Percentiles rank a stretch among this genome's conserved stretches.
phyloP scores from a whole-genome alignment of 2,329 filamentous ascomycete species.

The Pseudogymnoascus sp. region DNA sequence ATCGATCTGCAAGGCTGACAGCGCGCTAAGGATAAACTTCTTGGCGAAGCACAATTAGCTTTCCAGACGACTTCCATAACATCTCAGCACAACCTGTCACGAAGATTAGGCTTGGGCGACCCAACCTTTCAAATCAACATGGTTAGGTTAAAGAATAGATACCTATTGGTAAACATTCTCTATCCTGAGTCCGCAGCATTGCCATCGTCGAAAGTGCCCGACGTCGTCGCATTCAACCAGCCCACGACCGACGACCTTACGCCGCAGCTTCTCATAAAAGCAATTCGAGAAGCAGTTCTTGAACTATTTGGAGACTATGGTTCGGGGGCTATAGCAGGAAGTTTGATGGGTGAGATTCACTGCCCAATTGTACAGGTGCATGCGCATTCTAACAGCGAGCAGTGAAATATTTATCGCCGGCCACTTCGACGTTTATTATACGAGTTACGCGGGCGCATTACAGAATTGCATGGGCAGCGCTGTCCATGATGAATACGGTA shows the following conservation, averaged over 20 bases:
- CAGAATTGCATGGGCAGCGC: slow-evolving; percentile 79
- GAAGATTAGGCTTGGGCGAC: background rate
- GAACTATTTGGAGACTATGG: slow-evolving; percentile 86
- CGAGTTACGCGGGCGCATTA: slow-evolving; percentile 76
- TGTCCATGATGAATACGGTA: slow-evolving; percentile 70
- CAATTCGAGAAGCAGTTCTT: slow-evolving; percentile 62
- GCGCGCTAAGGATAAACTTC: slow-evolving; percentile 7
- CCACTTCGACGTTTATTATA: slow-evolving; percentile 92
- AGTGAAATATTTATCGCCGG: slow-evolving; percentile 89
- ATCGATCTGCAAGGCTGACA: slow-evolving; percentile 6
- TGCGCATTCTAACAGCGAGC: slow-evolving; percentile 7
- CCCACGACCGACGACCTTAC: slow-evolving; percentile 69
- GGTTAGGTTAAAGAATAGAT: slow-evolving; percentile 95
- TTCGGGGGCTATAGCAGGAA: slow-evolving; percentile 61
- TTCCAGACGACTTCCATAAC: background rate
- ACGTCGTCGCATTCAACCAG: slow-evolving; percentile 65
- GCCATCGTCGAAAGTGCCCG: slow-evolving; percentile 38
- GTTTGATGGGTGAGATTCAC: slow-evolving; percentile 52
- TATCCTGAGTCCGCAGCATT: slow-evolving; percentile 56
- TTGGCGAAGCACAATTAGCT: slow-evolving; percentile 4
- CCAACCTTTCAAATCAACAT: slow-evolving; percentile 40
- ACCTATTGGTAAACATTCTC: slow-evolving; percentile 88
- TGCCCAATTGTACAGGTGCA: background rate
- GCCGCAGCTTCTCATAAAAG: slow-evolving; percentile 55
- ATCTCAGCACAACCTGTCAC: background rate